Evolutionary conservation across 1,139 yeast species (phyloP).

Genomic region (Spathaspora jeffriesii): DNA sequence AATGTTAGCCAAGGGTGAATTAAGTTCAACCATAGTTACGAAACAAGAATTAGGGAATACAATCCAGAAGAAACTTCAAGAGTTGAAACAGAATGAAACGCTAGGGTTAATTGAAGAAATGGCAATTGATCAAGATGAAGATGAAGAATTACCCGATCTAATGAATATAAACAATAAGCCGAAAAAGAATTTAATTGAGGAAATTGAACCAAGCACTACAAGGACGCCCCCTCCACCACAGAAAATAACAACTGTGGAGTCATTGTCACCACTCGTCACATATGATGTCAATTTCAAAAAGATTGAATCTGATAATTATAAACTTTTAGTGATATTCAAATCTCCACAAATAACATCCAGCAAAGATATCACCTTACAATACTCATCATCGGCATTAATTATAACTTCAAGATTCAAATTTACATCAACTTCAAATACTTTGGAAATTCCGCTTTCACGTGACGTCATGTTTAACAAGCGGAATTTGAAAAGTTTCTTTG

Average conservation of each 20-base stretch:
- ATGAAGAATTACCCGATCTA: slow-evolving; percentile 17
- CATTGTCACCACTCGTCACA: slow-evolving; percentile 1
- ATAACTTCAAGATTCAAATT: slow-evolving; percentile 2
- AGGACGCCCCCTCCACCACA: neutral
- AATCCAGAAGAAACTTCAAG: slow-evolving; percentile 33
- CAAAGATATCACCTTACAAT: slow-evolving; percentile 4
- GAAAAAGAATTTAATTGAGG: slow-evolving; percentile 38
- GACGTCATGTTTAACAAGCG: neutral
- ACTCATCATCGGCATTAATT: slow-evolving; percentile 3
- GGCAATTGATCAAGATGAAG: slow-evolving; percentile 16
- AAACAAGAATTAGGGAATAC: slow-evolving; percentile 30
- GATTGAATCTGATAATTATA: slow-evolving; percentile 5
- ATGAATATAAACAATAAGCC: slow-evolving; percentile 15
- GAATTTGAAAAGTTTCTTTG: slow-evolving; percentile 4
- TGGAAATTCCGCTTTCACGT: slow-evolving; percentile 8
- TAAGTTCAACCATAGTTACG: slow-evolving; percentile 35
- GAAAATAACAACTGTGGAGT: neutral
- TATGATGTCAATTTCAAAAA: slow-evolving; percentile 5
- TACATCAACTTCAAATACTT: slow-evolving; percentile 1
- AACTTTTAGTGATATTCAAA: slow-evolving; percentile 5
- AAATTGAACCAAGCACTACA: slow-evolving; percentile 20
- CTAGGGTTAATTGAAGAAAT: slow-evolving; percentile 43
- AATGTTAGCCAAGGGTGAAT: slow-evolving; percentile 60
- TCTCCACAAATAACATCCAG: slow-evolving; percentile 3
- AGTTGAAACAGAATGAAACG: slow-evolving; percentile 39